Evolutionary conservation across 352 stramenopile genomes (phyloP), one percentile per base, ranked within the genome.

Genomic region (Halophytophthora polymorphica): DNA sequence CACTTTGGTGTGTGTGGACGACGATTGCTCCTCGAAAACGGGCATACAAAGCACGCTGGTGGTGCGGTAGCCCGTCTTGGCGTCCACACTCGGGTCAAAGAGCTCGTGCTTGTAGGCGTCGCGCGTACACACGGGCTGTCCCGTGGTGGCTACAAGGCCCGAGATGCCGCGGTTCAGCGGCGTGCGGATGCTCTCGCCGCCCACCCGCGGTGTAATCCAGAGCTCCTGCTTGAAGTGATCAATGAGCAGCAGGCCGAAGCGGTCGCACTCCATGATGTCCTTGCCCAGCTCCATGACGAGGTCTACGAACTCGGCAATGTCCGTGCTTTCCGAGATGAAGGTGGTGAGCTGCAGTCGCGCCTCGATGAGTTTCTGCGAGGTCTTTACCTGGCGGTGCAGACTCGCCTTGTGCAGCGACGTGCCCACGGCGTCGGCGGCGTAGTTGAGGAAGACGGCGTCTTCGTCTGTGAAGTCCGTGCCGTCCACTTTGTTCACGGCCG

Each of bases 171-270:
- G 66, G 58, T 89, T 84, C 35, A 89, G 83, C 6, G 75, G 77
- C 45, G 73, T 78, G 2, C 77, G 74, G 14, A 88, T 72, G 28
- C 71, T 81, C 17, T 77, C 70, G 18, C 69, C 71, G 0, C 72
- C 62, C 10, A 77, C 61, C 14, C 69, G 63, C 7, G 70, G 75
- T 22, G 77, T 89, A 46, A 89, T 89, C 75, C 77, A 89, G 39
- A 89, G 68, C 46, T 89, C 77, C 37, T 86, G 77, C 44, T 89
- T 89, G 50, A 89, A 77, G 41, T 89, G 77, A 22, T 89, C 77
- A 11, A 86, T 81, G 37, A 89, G 74, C 17, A 89, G 38, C 19
- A 89, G 60, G 0, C 77, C 77, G 37, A 89, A 89, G 42, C 77
- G 77, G 40, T 86, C 77, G 40, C 77, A 89, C 6, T 78, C 69